Conservation (phyloP, 805 yeast species). For the Danielozyma ontarioensis region DNA sequence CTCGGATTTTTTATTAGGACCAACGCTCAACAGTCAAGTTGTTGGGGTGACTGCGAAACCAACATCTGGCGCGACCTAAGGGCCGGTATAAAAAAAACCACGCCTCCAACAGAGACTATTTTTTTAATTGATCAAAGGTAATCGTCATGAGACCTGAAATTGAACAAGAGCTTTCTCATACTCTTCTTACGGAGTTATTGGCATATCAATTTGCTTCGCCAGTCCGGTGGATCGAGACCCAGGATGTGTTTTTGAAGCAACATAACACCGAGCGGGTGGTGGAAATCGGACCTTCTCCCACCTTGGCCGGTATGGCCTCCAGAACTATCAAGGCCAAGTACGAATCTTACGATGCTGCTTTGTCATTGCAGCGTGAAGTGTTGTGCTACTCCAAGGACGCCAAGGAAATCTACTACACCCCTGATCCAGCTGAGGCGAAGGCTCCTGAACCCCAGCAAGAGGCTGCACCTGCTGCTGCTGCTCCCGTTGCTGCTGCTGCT, state of each 20-base stretch:
- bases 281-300: constrained; percentile 98
- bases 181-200: constrained; percentile 87
- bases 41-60: too few species aligned
- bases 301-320: constrained; percentile 97
- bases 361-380: constrained; percentile 89
- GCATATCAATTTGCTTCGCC: constrained; percentile 99
- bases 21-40: background rate
- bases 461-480: constrained; percentile 49
- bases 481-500: constrained; percentile 49
- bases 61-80: too few species aligned
- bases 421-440: constrained; percentile 57
- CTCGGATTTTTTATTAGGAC: background rate
- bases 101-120: too few species aligned
- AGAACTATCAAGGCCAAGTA: constrained; percentile 93
- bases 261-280: constrained; percentile 95
- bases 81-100: too few species aligned
- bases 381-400: constrained; percentile 94
- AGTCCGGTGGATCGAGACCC: constrained; percentile 99
- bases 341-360: constrained; percentile 96
- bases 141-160: constrained; percentile 96
- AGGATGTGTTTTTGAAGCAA: constrained; percentile 92
- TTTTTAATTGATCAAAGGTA: too few species aligned
- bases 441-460: constrained; percentile 32
- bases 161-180: constrained; percentile 96
- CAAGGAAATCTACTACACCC: constrained; percentile 92